A percentile compares a stretch with the other conserved stretches of the same genome.
phyloP scores from a whole-genome alignment of 306 rosid genomes.

The Betula pendula region DNA sequence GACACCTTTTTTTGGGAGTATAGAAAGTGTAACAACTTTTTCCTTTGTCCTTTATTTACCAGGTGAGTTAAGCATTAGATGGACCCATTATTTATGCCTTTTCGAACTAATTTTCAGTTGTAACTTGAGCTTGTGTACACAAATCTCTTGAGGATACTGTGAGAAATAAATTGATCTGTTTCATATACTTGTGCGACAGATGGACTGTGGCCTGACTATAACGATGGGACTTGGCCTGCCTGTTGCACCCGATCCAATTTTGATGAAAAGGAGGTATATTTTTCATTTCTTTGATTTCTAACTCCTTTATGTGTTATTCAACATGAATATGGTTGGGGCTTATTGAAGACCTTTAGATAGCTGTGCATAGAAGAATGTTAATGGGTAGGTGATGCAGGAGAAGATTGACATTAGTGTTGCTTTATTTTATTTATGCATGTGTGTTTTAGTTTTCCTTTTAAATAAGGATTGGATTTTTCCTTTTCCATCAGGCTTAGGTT shows the following conservation, averaged over 20 bases:
- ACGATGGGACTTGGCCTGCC: conserved; percentile 95
- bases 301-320: not conserved
- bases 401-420: too few species aligned
- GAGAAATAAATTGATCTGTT: conserved; percentile 5
- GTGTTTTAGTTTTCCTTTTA: too few species aligned
- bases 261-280: conserved; percentile 70
- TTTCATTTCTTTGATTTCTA: not conserved
- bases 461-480: too few species aligned
- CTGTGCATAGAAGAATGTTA: not conserved
- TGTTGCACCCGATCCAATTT: conserved; percentile 65
- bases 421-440: too few species aligned
- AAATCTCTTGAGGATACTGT: conserved; percentile 5
- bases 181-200: conserved; percentile 47
- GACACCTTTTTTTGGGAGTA: not conserved
- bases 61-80: not conserved
- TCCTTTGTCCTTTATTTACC: not conserved
- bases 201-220: conserved; percentile 97
- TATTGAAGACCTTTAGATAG: not conserved
- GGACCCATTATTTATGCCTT: not conserved
- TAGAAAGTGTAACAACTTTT: not conserved
- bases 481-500: too few species aligned
- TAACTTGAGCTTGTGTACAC: not conserved
- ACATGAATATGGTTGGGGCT: not conserved
- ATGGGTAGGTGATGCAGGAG: too few species aligned
- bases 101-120: not conserved